A percentile compares a stretch with the other conserved stretches of the same genome.
These are phyloP conservation scores for Albugo laibachii DNA, from an alignment of 352 stramenopile species.

Conservation along the genomic window DNA sequence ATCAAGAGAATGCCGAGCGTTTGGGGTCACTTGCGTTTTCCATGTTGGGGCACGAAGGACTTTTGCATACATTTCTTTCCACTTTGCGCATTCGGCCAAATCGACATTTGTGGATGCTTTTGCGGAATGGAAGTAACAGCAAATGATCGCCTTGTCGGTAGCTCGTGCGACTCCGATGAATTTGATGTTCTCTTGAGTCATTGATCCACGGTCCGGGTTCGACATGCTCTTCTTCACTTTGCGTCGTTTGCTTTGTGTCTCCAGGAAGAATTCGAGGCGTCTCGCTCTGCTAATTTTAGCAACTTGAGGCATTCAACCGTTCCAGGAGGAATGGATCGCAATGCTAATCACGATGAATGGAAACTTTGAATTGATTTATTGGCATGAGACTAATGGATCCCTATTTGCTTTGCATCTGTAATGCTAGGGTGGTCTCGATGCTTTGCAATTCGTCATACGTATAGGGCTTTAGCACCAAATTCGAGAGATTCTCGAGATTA, in stretches of 20 bases:
- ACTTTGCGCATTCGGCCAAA: constrained; percentile 32
- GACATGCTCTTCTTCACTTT: neutral
- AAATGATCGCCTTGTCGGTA: constrained; percentile 62
- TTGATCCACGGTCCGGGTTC: constrained; percentile 7
- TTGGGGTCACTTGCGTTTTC: constrained; percentile 73
- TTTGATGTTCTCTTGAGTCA: constrained; percentile 70
- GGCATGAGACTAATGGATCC: neutral
- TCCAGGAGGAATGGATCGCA: neutral
- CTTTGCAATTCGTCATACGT: neutral
- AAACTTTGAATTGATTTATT: neutral
- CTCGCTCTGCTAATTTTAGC: neutral
- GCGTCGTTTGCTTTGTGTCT: neutral
- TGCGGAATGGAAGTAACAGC: constrained; percentile 50
- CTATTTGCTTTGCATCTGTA: neutral
- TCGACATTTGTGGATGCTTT: constrained; percentile 23
- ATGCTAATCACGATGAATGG: too few species aligned
- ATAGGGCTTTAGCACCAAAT: neutral
- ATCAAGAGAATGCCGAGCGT: constrained; percentile 68
- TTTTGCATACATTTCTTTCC: constrained; percentile 67
- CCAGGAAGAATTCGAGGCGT: neutral
- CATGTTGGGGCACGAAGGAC: constrained; percentile 67
- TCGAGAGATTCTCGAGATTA: neutral
- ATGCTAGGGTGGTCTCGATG: neutral
- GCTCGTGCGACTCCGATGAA: constrained; percentile 62
- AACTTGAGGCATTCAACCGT: neutral